Base-by-base conservation (phyloP, 345 rosid species). In the Cardamine chenopodiifolia region DNA sequence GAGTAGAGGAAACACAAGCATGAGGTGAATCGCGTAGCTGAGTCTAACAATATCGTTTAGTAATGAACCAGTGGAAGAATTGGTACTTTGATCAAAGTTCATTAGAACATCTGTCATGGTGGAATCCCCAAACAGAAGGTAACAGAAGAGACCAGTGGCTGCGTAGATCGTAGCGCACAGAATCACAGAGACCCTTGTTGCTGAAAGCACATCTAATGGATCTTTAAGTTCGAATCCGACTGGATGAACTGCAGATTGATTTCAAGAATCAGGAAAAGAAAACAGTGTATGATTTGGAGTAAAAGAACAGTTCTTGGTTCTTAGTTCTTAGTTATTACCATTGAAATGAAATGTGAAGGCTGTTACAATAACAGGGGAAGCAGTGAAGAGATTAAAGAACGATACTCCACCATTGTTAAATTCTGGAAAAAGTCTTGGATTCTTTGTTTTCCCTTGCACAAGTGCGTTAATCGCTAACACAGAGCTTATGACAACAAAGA, bases 331-430 rank as follows among this genome's bases (percentile, higher is more conserved):
- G 31, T 73, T 76, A 82, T 81, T 56, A 87, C 97, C 91, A 72
- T 91, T 94, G 77, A 91, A 94, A 79, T 94, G 98, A 76, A 91
- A 94, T 2, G 93, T 90, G 83, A 91, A 94, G 72, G 97, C 92
- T 17, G 95, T 91, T 4, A 94, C 95, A 13, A 91, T 87, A n/a
- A 91, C 90, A 0, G 98, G 98, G 28, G 89, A 93, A 29, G 93
- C 92, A 20, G 96, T 90, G 83, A 94, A 90, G 59, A 94, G 96
- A 31, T 86, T 76, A 6, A 89, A 89, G 83, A 91, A 83, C 0
- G 95, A 87, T 48, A 80, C 59, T 65, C 68, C 70, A 57, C 68
- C 68, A 62, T 80, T 59, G 67, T 80, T 83, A 40, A 93, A 58
- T 3, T 75, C 47, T 0, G 98, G 98, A 14, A 94, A 79, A 54